These are phyloP conservation scores for Stereocaulon alpinum DNA, from an alignment of 495 filamentous ascomycete species.

Conservation along the genomic window DNA sequence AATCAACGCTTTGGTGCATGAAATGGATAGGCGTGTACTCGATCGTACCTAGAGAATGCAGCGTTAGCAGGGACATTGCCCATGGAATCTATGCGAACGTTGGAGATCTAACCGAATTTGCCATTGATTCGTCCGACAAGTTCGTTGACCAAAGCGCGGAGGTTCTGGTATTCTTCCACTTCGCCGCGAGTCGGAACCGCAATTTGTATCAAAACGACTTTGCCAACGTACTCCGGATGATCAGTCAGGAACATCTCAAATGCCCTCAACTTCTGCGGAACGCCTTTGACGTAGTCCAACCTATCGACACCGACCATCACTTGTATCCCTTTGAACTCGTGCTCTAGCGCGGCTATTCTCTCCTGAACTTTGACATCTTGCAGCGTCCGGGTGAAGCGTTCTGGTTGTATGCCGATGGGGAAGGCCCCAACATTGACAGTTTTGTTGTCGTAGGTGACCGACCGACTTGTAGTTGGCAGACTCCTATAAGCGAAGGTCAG, in stretches of 20 bases:
- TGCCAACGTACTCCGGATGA: conserved; percentile 84
- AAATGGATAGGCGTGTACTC: conserved; percentile 93
- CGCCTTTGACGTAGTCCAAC: conserved; percentile 91
- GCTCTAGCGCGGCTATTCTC: conserved; percentile 64
- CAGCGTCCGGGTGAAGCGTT: conserved; percentile 83
- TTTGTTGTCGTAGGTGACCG: conserved; percentile 66
- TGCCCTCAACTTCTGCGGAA: conserved; percentile 89
- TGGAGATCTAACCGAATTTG: conserved; percentile 53
- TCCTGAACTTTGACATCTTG: conserved; percentile 69
- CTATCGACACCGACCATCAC: conserved; percentile 89
- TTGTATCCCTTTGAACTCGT: conserved; percentile 77
- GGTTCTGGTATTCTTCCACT: conserved; percentile 92
- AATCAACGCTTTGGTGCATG: conserved; percentile 70
- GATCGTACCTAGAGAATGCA: conserved; percentile 50
- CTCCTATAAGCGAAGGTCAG: conserved; percentile 38
- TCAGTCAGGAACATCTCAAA: conserved; percentile 85
- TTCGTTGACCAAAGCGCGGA: conserved; percentile 81
- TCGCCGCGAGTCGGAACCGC: conserved; percentile 86
- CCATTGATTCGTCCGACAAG: conserved; percentile 88
- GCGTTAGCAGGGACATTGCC: background rate
- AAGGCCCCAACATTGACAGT: conserved; percentile 70
- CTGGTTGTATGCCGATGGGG: conserved; percentile 90
- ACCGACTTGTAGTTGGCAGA: conserved; percentile 70
- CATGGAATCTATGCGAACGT: background rate
- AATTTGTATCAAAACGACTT: conserved; percentile 86